Conservation (phyloP, 2,329 filamentous ascomycete species). For the Phaeoacremonium minimum region DNA sequence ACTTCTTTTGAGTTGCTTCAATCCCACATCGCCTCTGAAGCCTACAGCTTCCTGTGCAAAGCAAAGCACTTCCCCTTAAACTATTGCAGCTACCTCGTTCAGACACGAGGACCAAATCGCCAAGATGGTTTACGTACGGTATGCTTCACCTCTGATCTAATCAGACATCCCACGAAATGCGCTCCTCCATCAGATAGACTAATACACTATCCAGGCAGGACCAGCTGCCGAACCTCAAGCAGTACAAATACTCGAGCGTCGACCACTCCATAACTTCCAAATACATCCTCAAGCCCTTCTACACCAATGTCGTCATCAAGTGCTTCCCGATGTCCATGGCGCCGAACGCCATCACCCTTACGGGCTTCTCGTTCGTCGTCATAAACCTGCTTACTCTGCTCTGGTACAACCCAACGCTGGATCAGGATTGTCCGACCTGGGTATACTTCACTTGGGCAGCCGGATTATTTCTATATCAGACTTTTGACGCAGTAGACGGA, state of each 20-base stretch:
- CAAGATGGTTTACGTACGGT: too few relatives aligned
- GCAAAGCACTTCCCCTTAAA: too few relatives aligned
- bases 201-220: too few relatives aligned
- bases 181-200: too few relatives aligned
- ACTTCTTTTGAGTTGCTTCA: too few relatives aligned
- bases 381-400: constrained; percentile 86
- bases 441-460: constrained; percentile 90
- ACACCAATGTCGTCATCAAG: constrained; percentile 89
- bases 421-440: constrained; percentile 91
- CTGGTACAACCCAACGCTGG: constrained; percentile 92
- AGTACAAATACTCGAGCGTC: constrained; percentile 93
- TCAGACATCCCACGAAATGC: too few relatives aligned
- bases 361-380: constrained; percentile 85
- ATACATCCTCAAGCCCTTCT: constrained; percentile 97
- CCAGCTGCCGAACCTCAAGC: constrained; percentile 80
- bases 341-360: constrained; percentile 80
- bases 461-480: constrained; percentile 94
- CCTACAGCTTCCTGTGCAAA: too few relatives aligned
- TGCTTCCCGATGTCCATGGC: constrained; percentile 96
- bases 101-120: too few relatives aligned
- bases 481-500: constrained; percentile 95
- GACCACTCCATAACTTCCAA: constrained; percentile 87
- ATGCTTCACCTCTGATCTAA: too few relatives aligned
- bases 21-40: too few relatives aligned
- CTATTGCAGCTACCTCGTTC: too few relatives aligned